A percentile compares a stretch with the other conserved stretches of the same genome.
These are phyloP conservation scores for Zopfia rhizophila DNA, from an alignment of 2,329 filamentous ascomycete genomes.

Conservation along the genomic window DNA sequence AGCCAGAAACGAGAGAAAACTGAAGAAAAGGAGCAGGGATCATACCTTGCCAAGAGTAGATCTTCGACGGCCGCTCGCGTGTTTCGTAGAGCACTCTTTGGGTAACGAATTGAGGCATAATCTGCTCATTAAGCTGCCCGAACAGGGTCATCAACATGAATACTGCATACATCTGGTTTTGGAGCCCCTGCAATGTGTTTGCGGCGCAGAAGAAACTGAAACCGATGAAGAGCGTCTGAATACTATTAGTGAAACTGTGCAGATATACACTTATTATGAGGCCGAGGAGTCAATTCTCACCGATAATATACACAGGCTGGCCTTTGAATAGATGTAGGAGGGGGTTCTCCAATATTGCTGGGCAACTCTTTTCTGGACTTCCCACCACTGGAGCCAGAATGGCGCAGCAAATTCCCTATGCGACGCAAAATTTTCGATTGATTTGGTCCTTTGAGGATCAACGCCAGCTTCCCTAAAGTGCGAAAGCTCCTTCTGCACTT, in stretches of 20 bases:
- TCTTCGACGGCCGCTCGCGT: conserved; percentile 83
- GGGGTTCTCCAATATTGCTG: conserved; percentile 90
- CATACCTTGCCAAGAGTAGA: conserved; percentile 83
- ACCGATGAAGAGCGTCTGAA: conserved; percentile 72
- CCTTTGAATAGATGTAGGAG: conserved; percentile 84
- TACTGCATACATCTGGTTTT: conserved; percentile 83
- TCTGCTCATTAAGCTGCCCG: conserved; percentile 76
- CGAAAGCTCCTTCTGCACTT: conserved; percentile 52
- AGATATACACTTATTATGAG: conserved; percentile 12
- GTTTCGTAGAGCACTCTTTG: conserved; percentile 82
- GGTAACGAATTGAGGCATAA: conserved; percentile 82
- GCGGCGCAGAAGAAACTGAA: conserved; percentile 78
- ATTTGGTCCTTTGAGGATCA: conserved; percentile 25
- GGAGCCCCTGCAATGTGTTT: conserved; percentile 77
- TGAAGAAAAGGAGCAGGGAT: conserved; percentile 80
- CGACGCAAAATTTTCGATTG: conserved; percentile 57
- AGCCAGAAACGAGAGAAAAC: no score
- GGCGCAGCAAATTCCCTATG: conserved; percentile 81
- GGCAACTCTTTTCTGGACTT: conserved; percentile 80
- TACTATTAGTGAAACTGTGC: conserved; percentile 3
- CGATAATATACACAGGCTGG: conserved; percentile 68
- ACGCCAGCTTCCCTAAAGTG: conserved; percentile 45
- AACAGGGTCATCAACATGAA: conserved; percentile 83
- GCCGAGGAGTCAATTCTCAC: conserved; percentile 42
- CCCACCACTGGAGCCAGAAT: conserved; percentile 70